Conservation (phyloP, 169 alveolate species). For the Babesia caballi region DNA sequence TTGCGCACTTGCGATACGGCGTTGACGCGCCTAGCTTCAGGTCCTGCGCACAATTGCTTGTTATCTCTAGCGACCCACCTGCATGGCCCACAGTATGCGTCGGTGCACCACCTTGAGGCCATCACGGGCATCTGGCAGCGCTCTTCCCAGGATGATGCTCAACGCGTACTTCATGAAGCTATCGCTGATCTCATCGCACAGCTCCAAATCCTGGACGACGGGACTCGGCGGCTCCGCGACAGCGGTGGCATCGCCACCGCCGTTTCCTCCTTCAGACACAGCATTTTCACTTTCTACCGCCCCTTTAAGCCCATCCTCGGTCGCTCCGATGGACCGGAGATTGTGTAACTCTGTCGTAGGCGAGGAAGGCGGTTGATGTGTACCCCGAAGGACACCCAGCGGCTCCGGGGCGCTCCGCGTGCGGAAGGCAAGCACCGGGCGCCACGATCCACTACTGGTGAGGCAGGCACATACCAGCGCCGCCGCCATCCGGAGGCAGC, state of each 20-base stretch:
- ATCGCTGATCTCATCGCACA: constrained; percentile 57
- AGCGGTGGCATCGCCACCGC: not conserved
- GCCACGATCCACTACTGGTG: too few species aligned
- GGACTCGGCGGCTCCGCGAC: not conserved
- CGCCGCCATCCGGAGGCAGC: too few species aligned
- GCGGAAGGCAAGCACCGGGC: not conserved
- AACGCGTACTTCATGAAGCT: constrained; percentile 78
- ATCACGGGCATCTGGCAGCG: constrained; percentile 82
- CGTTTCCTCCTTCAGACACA: not conserved
- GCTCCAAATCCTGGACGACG: constrained; percentile 26
- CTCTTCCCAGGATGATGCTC: constrained; percentile 78
- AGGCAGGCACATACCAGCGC: too few species aligned
- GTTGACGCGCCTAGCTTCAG: constrained; percentile 59
- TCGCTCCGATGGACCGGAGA: not conserved
- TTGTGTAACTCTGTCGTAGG: not conserved
- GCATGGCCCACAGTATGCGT: constrained; percentile 82
- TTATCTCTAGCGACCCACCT: not conserved
- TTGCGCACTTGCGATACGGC: constrained; percentile 78
- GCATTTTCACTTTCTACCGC: not conserved
- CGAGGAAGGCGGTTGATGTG: not conserved
- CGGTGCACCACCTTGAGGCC: constrained; percentile 84
- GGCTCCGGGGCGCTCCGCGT: not conserved
- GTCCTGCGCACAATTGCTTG: constrained; percentile 23
- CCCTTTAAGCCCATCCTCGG: not conserved
- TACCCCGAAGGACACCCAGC: not conserved